Percentiles rank a stretch among this genome's conserved stretches.
These are phyloP conservation scores for Arxiozyma slooffiae DNA, from an alignment of 1,139 yeast species.

Conservation along the genomic window DNA sequence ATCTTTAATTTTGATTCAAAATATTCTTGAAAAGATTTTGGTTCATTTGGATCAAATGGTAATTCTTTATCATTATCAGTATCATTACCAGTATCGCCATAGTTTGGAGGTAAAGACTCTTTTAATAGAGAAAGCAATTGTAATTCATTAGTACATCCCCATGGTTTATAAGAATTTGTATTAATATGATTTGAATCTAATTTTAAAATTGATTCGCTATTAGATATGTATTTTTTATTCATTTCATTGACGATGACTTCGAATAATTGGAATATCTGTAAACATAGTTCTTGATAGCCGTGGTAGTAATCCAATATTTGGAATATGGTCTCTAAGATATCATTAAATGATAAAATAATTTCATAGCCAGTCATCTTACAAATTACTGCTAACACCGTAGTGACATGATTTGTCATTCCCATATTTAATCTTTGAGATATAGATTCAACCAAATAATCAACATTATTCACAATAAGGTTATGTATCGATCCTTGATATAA, in stretches of 20 bases:
- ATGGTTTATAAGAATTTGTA: constrained; percentile 15
- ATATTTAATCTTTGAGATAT: constrained; percentile 59
- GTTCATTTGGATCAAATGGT: constrained; percentile 12
- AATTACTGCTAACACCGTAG: constrained; percentile 58
- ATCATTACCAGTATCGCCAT: neutral
- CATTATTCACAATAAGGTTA: constrained; percentile 50
- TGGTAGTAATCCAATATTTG: constrained; percentile 73
- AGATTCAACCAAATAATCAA: constrained; percentile 73
- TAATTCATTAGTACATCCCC: constrained; percentile 19
- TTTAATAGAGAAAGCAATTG: constrained; percentile 17
- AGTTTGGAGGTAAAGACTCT: neutral
- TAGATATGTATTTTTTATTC: constrained; percentile 32
- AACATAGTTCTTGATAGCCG: constrained; percentile 63
- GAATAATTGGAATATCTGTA: constrained; percentile 67
- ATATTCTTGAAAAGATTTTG: constrained; percentile 25
- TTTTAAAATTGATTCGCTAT: constrained; percentile 15
- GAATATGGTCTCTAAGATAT: constrained; percentile 64
- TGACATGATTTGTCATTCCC: constrained; percentile 64
- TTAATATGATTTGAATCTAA: constrained; percentile 8
- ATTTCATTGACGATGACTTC: constrained; percentile 53
- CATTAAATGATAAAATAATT: constrained; percentile 58
- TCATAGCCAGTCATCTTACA: constrained; percentile 60
- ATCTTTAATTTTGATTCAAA: constrained; percentile 20
- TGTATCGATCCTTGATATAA: constrained; percentile 52
- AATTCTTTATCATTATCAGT: constrained; percentile 11